These are phyloP conservation scores for Leccinum uliginosum DNA, from an alignment of 768 basidiomycete species.

Conservation along the genomic window DNA sequence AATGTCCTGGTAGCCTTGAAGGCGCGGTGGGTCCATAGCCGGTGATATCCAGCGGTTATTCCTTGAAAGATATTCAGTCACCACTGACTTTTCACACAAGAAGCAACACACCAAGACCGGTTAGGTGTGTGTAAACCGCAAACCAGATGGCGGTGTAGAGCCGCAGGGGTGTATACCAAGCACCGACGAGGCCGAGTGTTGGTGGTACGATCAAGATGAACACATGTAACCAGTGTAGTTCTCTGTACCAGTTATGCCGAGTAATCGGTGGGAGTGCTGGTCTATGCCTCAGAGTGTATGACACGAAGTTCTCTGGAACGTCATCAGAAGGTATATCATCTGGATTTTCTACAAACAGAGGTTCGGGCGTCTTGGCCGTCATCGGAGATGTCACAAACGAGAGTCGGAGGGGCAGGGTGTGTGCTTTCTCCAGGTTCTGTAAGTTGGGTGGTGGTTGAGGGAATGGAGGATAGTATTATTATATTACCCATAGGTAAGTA, in stretches of 20 bases:
- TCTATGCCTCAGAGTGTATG: slow-evolving; percentile 6
- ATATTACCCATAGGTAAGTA: no score
- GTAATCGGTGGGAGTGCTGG: slow-evolving; percentile 6
- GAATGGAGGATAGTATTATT: no score
- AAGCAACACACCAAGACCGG: slow-evolving; percentile 61
- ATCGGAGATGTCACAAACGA: no score
- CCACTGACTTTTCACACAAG: not conserved
- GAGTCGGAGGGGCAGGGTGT: no score
- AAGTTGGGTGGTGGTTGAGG: not conserved
- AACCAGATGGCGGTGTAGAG: slow-evolving; percentile 1
- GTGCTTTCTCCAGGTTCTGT: not conserved
- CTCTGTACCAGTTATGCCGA: slow-evolving; percentile 13
- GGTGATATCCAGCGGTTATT: slow-evolving; percentile 89
- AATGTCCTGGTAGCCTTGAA: slow-evolving; percentile 86
- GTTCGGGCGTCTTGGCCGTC: not conserved
- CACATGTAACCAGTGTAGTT: slow-evolving; percentile 7
- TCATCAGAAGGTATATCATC: slow-evolving; percentile 3
- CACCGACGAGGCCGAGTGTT: slow-evolving; percentile 1
- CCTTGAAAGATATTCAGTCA: slow-evolving; percentile 32
- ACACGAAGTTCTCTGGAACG: slow-evolving; percentile 8
- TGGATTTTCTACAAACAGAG: slow-evolving; percentile 2
- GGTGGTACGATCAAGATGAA: slow-evolving; percentile 6
- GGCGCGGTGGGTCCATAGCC: slow-evolving; percentile 89
- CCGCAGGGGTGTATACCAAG: slow-evolving; percentile 3
- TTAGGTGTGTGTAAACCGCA: slow-evolving; percentile 51